These are phyloP conservation scores for Aspergillus taichungensis DNA, from an alignment of 495 filamentous ascomycete genomes.

Conservation along the genomic window DNA sequence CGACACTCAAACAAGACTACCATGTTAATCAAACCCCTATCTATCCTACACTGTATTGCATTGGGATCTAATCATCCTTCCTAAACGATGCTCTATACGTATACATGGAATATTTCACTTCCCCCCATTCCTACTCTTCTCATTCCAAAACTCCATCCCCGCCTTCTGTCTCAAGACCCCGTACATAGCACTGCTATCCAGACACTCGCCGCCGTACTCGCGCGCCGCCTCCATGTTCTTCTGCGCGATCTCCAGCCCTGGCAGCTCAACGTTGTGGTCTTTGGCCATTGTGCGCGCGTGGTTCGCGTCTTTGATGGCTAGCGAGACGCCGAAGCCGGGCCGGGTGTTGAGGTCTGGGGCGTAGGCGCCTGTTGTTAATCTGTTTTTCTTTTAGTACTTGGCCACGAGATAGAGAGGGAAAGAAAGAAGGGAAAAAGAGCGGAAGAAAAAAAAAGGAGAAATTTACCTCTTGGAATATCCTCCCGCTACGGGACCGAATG, in stretches of 20 bases:
- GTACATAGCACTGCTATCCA: slow-evolving; percentile 41
- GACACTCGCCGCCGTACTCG: slow-evolving; percentile 32
- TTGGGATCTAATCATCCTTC: no score
- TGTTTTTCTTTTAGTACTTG: slow-evolving; percentile 6
- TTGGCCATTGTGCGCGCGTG: slow-evolving; percentile 32
- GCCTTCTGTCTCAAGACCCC: slow-evolving; percentile 34
- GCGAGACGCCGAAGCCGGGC: slow-evolving; percentile 36
- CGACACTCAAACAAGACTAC: no score
- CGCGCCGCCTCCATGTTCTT: slow-evolving; percentile 35
- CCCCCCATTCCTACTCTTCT: slow-evolving; percentile 31
- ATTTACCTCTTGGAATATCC: slow-evolving; percentile 42
- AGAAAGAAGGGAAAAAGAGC: not conserved
- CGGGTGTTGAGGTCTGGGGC: slow-evolving; percentile 33
- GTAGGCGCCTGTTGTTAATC: slow-evolving; percentile 36
- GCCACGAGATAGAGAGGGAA: not conserved
- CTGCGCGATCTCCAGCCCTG: slow-evolving; percentile 27
- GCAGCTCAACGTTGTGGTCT: slow-evolving; percentile 27
- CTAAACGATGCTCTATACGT: no score
- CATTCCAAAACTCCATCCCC: slow-evolving; percentile 38
- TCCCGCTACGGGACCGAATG: slow-evolving; percentile 41
- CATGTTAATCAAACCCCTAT: no score
- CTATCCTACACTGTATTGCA: no score
- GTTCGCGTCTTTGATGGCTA: slow-evolving; percentile 40
- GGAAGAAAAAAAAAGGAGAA: not conserved
- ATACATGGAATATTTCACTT: no score